Evolutionary conservation across 768 basidiomycete species (phyloP), one percentile per base, ranked within the genome.

Genomic region (Mycena floridula): DNA sequence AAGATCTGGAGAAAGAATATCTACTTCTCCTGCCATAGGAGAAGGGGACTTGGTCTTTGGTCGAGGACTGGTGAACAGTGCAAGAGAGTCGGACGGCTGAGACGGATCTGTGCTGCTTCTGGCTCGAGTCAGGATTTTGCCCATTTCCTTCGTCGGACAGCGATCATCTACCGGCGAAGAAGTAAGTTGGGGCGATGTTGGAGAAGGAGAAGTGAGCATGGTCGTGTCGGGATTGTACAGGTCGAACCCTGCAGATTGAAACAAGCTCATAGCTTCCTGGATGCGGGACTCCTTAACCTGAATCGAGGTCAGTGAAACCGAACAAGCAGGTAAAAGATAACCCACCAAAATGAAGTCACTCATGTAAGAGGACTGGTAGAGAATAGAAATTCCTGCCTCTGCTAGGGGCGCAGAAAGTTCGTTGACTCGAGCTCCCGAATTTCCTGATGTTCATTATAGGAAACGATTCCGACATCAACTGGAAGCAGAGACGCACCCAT

Each of bases 321-420:
- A 23, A 16, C 7, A 40, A 20, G 37, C 3, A 25, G 28, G 37
- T 12, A 25, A 44, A 47, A 21, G 18, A n/a, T n/a, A n/a, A 65
- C 82, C 51, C 55, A 88, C 85, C 51, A 89, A 81, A 46, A 89
- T 85, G 57, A 84, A 89, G 60, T 89, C 87, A 53, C 84, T 81
- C 75, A 78, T 80, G 59, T 89, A 89, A 2, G 85, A 85, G 5
- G 84, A 86, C 56, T 87, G 84, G 59, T 89, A 90, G 12, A 89
- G 66, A 40, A 90, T 89, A 25, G 83, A 85, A 27, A 90, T 87
- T 3, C 85, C 84, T 27, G 81, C 82, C 11, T 77, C 80, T 9
- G 85, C 85, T 16, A 90, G 66, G 25, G 82, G 84, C 13, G 82
- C 80, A 18, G 88, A 88, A 25, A 90, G 68, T 55, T 89, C 85